Evolutionary conservation across 1,284 basidiomycete genomes (phyloP).

Genomic region (Fomes fomentarius): DNA sequence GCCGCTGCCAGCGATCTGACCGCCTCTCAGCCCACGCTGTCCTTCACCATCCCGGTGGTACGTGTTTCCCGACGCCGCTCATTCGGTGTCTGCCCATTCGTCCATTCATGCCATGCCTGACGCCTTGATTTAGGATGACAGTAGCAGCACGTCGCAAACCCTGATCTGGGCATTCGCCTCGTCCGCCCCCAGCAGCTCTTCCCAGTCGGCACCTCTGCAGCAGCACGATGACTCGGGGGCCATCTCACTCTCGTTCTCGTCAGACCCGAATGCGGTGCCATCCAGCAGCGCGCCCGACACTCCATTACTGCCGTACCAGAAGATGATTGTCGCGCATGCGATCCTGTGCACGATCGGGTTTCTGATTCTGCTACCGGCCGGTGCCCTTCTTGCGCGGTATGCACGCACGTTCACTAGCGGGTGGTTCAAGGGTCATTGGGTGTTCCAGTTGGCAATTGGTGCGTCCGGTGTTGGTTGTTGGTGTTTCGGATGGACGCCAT

Average conservation of each 20-base stretch:
- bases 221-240: conserved; percentile 39
- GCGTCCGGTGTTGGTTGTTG: neutral
- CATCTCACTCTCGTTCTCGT: conserved; percentile 33
- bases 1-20: conserved; percentile 28
- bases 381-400: conserved; percentile 35
- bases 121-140: conserved; percentile 12
- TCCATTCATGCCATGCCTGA: too few species aligned
- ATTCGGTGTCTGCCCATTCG: too few species aligned
- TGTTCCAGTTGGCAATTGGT: conserved; percentile 32
- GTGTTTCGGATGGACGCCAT: neutral
- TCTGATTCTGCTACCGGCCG: conserved; percentile 34
- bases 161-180: conserved; percentile 45
- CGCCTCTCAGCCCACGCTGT: conserved; percentile 26
- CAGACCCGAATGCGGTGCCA: conserved; percentile 10
- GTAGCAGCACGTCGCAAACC: conserved; percentile 23
- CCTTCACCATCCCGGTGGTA: conserved; percentile 26
- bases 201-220: conserved; percentile 32
- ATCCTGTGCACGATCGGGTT: conserved; percentile 35
- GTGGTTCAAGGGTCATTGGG: conserved; percentile 35
- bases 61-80: too few species aligned
- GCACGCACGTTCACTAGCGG: conserved; percentile 32
- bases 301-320: conserved; percentile 33
- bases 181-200: conserved; percentile 34
- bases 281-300: conserved; percentile 3
- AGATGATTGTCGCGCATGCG: conserved; percentile 43